Conservation (phyloP, 495 filamentous ascomycete genomes). For the Penicillium angulare region DNA sequence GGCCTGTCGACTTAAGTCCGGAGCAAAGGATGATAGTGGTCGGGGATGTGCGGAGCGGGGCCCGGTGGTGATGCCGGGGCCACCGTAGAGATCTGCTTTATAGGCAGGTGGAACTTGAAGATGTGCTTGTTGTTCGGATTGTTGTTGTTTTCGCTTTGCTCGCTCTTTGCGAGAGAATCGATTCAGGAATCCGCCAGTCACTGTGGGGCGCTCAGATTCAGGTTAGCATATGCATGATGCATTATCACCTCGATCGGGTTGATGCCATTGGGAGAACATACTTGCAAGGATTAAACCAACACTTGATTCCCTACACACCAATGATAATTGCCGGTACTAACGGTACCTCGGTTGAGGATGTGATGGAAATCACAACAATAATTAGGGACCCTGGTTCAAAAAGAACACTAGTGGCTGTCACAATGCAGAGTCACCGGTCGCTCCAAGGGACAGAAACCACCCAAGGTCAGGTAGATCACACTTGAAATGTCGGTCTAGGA, state of each 20-base stretch:
- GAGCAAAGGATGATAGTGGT: constrained; percentile 30
- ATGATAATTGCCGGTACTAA: constrained; percentile 8
- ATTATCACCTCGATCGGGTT: constrained; percentile 9
- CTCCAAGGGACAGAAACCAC: background rate
- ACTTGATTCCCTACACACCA: constrained; percentile 5
- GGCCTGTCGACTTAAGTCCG: constrained; percentile 21
- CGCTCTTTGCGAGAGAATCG: constrained; percentile 30
- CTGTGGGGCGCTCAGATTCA: constrained; percentile 6
- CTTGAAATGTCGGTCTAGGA: background rate
- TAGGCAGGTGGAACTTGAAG: constrained; percentile 18
- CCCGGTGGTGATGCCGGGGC: constrained; percentile 4
- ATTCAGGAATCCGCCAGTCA: constrained; percentile 20
- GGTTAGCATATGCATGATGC: constrained; percentile 11
- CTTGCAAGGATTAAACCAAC: constrained; percentile 17
- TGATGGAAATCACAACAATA: constrained; percentile 3
- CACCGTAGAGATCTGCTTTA: constrained; percentile 12
- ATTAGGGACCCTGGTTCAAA: background rate
- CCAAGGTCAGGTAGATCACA: background rate
- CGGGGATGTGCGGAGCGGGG: constrained; percentile 24
- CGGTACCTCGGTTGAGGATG: constrained; percentile 9
- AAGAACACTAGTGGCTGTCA: background rate
- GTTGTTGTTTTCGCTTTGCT: constrained; percentile 22
- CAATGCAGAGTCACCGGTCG: background rate
- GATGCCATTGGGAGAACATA: constrained; percentile 9
- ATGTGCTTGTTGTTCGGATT: constrained; percentile 5